Conservation (phyloP, 371 early-diverging fungal genomes). For the Polyrhizophydium stewartii region DNA sequence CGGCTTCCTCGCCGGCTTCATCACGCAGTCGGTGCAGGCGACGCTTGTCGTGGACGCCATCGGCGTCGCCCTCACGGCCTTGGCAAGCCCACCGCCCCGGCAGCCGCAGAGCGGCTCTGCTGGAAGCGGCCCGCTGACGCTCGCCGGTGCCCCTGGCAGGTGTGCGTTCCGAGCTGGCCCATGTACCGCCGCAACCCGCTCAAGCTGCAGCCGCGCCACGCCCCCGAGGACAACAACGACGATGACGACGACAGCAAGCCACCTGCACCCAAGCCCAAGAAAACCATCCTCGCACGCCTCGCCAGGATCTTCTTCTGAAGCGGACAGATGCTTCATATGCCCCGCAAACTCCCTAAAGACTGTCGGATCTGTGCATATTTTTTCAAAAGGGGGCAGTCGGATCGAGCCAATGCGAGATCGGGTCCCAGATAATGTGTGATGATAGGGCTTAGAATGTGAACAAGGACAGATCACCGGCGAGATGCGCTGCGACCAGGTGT, state of each 20-base stretch:
- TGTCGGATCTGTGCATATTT: no score
- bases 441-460: no score
- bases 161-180: slow-evolving; percentile 15
- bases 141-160: background rate
- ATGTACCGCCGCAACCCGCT: slow-evolving; percentile 10
- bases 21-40: slow-evolving; percentile 4
- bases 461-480: no score
- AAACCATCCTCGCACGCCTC: background rate
- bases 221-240: background rate
- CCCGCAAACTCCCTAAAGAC: no score
- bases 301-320: background rate
- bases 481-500: no score
- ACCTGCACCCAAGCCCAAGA: background rate
- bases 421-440: no score
- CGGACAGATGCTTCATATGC: background rate
- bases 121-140: no score
- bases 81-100: background rate
- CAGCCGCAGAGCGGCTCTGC: background rate
- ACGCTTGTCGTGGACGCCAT: background rate
- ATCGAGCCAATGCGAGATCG: no score
- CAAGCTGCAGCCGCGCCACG: background rate
- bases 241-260: background rate
- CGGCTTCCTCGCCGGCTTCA: slow-evolving; percentile 11
- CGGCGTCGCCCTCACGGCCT: slow-evolving; percentile 2
- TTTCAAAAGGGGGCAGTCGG: no score